Evolutionary conservation across 495 filamentous ascomycete species (phyloP), one percentile per base, ranked within the genome.

Genomic region (Opeltia flavorubescens): DNA sequence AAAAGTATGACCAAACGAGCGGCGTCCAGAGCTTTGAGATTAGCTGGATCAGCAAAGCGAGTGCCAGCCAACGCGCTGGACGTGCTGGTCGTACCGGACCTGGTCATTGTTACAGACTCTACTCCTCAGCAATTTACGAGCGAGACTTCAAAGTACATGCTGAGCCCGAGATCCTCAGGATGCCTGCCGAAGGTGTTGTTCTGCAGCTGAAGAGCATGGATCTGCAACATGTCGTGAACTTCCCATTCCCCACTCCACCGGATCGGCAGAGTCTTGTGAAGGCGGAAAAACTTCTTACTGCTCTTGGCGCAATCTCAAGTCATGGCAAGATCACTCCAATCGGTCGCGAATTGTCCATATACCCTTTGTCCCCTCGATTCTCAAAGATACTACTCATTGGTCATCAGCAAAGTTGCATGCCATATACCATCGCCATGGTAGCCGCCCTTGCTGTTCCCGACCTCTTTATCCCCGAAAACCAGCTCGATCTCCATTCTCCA

Each of bases 21-120:
- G 89, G 91, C 8, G 89, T 99, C 0, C 91, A 96, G 61, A 94
- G 80, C 54, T 99, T 95, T 57, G 84, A 95, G 58, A 74, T 96
- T 34, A 81, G 81, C 34, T 99, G 89, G 87, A 91, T 95, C 51
- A 95, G 88, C 68, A 96, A 99, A 66, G 93, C 93, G 15, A 93
- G 86, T 60, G 89, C 93, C 21, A 82, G 77, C 49, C 93, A 99
- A 65, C 75, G 93, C 63, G 81, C 87, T 42, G 93, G 93, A 61
- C 85, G 93, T 69, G 89, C 93, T 31, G 93, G 93, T 33, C 79
- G 93, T 72, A 96, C 88, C 20, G 91, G 89, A 1, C 89, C 91
- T 9, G 93, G 93, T 27, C 93, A 96, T 59, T 95, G 89, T 62
- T 99, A 94, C 63, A 73, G 84, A 44, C 59, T 99, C 2, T 99